Base-by-base conservation (phyloP, 139 green algal species). In the Coelastrella sp. region DNA sequence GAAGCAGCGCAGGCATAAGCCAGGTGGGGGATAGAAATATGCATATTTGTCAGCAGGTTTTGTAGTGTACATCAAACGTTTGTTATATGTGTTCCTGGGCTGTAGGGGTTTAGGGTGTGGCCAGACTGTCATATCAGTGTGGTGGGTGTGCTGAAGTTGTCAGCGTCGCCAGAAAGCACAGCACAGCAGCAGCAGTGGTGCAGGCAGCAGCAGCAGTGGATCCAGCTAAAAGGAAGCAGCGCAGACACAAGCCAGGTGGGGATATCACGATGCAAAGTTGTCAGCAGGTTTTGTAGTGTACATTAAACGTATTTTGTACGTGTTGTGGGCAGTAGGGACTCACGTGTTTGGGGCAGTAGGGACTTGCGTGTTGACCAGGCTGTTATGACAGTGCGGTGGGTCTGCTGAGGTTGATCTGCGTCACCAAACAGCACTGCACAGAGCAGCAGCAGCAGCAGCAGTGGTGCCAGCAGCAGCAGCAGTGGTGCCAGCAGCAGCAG, bases 241-340 rank as follows among this genome's bases (percentile, higher is more conserved):
- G 32, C 20, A 73, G 74, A 17, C 66, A 75, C 10, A 60, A 60
- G 16, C 32, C n/a, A 6, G 58, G 59, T 57, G 32, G n/a, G 74
- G 80, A 32, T 57, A n/a, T 23, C 66, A 88, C n/a, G n/a, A n/a
- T n/a, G n/a, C n/a, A n/a, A n/a, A n/a, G n/a, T 17, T 47, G 20
- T 54, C 77, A 91, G 79, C 87, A 83, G 66, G n/a, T n/a, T n/a
- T n/a, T n/a, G n/a, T 47, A 88, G 79, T 61, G 60, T 22, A 59
- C 32, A 23, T 20, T 7, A 58, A 60, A 60, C 10, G 60, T 22
- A 16, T 68, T 17, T 71, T 71, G 14, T 71, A 68, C 11, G 61
- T 71, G 61, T 71, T n/a, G n/a, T n/a, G n/a, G n/a, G n/a, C n/a
- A n/a, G n/a, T n/a, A n/a, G n/a, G n/a, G n/a, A 71, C 11, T 3